Base-by-base conservation (phyloP, 2,329 filamentous ascomycete genomes). In the Domatiomyces catenatus region DNA sequence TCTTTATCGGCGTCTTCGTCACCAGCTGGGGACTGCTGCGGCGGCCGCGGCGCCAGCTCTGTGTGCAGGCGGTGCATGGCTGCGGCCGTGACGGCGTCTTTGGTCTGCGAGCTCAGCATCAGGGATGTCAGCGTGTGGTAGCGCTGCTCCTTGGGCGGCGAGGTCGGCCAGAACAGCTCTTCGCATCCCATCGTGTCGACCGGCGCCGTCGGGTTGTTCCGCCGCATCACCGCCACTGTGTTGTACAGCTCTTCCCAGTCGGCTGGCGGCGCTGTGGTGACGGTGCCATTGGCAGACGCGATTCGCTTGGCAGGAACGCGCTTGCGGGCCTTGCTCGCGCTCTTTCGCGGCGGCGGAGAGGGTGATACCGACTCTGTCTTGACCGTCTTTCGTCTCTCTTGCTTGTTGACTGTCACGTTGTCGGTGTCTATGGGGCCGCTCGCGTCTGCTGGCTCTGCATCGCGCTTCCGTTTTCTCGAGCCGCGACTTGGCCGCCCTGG, bases 111-210 rank as follows among this genome's bases (percentile, higher is more conserved):
- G 36, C 84, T 90, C 32, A 95, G 75, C 89, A 95, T 94, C 55
- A 95, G 73, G 12, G 88, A 79, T 42, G 94, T 75, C 26, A 95
- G 76, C 2, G 86, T 94, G 62, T 95, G 89, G 60, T 93, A 89
- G 5, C 89, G 77, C 63, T 80, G 80, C 62, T 83, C 76, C 50
- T 71, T 65, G 1, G 68, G 67, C 17, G 65, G 64, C 0, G 69
- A 70, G 0, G 61, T 61, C 5, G 62, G 64, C 67, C 67, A 71
- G 55, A 68, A 66, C 7, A 71, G 59, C 46, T 72, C 66, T 20
- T 69, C 88, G 67, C 92, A 98, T 8, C 92, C 92, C 89, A 96
- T 95, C 0, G 90, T 96, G 66, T 98, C 92, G 8, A 98, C 92
- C 0, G 90, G 85, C 0, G 92, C 92, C 0, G 68, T 71, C 4